These are phyloP conservation scores for Coniella lustricola DNA, from an alignment of 2,329 filamentous ascomycete species.

Conservation along the genomic window DNA sequence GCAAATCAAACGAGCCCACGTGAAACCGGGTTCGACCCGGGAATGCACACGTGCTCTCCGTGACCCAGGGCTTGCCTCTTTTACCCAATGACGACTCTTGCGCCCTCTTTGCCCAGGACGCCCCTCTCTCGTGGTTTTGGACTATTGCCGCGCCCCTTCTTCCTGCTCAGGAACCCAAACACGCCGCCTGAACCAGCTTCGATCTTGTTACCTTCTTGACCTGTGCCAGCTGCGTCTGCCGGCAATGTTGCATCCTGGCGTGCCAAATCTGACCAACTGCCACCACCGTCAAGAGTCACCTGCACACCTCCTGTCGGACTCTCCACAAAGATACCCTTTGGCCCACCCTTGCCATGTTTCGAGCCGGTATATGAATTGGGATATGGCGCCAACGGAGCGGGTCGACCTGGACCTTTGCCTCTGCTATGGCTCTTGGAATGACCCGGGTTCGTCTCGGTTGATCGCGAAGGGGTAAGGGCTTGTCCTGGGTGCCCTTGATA, in stretches of 20 bases:
- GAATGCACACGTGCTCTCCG: no score
- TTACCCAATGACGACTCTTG: constrained; percentile 69
- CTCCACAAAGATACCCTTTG: constrained; percentile 61
- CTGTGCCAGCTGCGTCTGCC: constrained; percentile 52
- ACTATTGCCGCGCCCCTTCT: constrained; percentile 83
- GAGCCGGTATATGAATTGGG: constrained; percentile 37
- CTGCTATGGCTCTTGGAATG: constrained; percentile 10
- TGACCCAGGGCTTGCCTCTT: neutral
- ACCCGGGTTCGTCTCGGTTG: constrained; percentile 3
- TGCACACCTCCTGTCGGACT: constrained; percentile 80
- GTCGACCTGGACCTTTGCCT: constrained; percentile 22
- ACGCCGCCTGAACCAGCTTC: constrained; percentile 66
- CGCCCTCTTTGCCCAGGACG: constrained; percentile 90
- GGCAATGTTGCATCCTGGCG: constrained; percentile 73
- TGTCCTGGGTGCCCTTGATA: constrained; percentile 15
- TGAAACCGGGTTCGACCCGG: no score
- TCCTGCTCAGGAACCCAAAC: constrained; percentile 81
- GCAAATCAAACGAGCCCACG: no score
- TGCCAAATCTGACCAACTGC: constrained; percentile 86
- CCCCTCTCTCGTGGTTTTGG: constrained; percentile 92
- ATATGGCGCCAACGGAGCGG: constrained; percentile 38
- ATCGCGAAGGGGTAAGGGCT: constrained; percentile 7
- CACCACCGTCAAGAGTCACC: constrained; percentile 81
- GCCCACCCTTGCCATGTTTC: constrained; percentile 30
- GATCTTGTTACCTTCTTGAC: constrained; percentile 41